Base-by-base conservation (phyloP, 2,329 filamentous ascomycete species). In the Ceratocystis destructans region DNA sequence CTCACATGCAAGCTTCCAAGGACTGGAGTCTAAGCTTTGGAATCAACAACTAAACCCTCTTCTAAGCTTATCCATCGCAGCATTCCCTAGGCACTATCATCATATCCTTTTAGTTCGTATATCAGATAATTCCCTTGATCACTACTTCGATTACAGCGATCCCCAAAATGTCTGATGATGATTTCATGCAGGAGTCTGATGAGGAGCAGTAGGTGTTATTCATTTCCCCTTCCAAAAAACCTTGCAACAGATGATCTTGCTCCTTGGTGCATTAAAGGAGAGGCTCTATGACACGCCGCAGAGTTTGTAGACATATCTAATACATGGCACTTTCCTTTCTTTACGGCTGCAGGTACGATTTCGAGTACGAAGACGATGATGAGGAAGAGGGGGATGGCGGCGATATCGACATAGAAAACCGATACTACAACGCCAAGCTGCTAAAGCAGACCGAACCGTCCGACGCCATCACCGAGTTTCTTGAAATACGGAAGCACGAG, bases 361-460 rank as follows among this genome's bases (percentile, higher is more conserved):
- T 97, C 75, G 93, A 97, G 73, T 97, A 96, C 76, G 93, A 96
- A 74, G 94, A 87, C 68, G 90, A 91, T 70, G 94, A 87, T 68
- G 90, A 91, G 70, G 90, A 96, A 66, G 91, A 94, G 62, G 89
- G 95, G 55, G 87, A 96, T 67, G 85, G 83, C 41, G 91, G 87
- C 67, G 90, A 96, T 74, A 89, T 96, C 72, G 91, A 93, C 71
- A 95, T 97, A 75, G 94, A 99, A 76, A 99, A 99, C 80, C 96
- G 96, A 78, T 99, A 99, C 80, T 99, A 97, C 82, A 97, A 96
- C 77, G 94, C 94, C 55, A 99, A 99, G 78, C 93, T 97, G 78
- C 86, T 96, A 74, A 99, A 97, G 79, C 80, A 81, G 55, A 87
- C 87, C 69, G 90, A 92, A 67, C 91, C 93, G 0, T 85, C 94